Evolutionary conservation across 1,284 basidiomycete genomes (phyloP), one percentile per base, ranked within the genome.

Genomic region (Cronartium quercuum): DNA sequence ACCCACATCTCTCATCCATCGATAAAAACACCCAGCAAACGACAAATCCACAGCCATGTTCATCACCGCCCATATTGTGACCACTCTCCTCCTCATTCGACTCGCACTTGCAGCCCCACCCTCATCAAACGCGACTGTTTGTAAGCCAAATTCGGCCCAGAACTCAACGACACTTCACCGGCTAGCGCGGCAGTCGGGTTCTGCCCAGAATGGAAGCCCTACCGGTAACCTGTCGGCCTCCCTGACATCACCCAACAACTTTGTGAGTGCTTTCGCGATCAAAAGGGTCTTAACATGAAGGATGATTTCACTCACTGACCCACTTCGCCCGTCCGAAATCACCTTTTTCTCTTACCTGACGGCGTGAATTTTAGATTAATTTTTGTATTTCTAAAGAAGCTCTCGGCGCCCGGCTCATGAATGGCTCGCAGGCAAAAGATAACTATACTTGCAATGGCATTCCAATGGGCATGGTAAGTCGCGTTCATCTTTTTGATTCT

Each of bases 391-490:
- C 69, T 34, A 64, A 51, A 37, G 42, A 51, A 47, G 41, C 69
- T 7, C 21, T 64, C 3, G 69, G 69, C 15, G 60, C 61, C 24
- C 7, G 12, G 65, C 38, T 64, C 13, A 71, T 71, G 69, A 71
- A 71, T 37, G 69, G 69, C 29, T 21, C n/a, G 38, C 69, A 71
- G 65, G 47, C 47, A 2, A 1, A 7, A 6, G 10, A 71, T 38
- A 71, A 63, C 40, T 64, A 63, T 24, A 51, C 44, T 7, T 71
- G 69, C 44, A 71, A 71, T 34, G 63, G 69, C 38, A 71, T 71
- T 41, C 69, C 69, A 18, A 71, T 71, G 69, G 69, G 69, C 12
- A 71, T 71, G 69, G 69, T 71, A 71, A 65, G 60, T 64, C 13
- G 4, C 0, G 29, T 57, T 29, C 18, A 34, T 3, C 29, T 12